A percentile compares a stretch with the other conserved stretches of the same genome.
Conservation (phyloP, 495 filamentous ascomycete genomes). For the Neurospora sp. region DNA sequence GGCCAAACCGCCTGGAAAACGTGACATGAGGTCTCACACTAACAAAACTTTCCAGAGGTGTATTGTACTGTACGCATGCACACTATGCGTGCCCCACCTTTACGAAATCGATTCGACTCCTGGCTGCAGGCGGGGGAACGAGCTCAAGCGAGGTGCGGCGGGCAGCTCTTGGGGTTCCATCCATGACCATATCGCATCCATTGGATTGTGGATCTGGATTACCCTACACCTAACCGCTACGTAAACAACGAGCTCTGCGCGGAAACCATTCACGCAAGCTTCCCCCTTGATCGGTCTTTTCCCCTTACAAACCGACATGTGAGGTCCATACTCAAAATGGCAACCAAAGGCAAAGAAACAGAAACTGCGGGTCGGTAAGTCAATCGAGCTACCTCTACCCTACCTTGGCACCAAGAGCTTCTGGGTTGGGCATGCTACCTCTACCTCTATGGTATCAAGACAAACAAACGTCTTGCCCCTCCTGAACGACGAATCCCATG, state of each 20-base stretch:
- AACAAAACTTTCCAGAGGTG: not conserved
- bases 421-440: slow-evolving; percentile 7
- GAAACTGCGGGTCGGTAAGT: slow-evolving; percentile 3
- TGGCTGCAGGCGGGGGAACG: not conserved
- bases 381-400: not conserved
- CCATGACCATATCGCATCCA: not conserved
- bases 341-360: slow-evolving; percentile 25
- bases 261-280: not conserved
- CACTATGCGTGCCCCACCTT: not conserved
- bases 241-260: not conserved
- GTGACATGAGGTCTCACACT: not conserved
- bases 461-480: not conserved
- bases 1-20: not conserved
- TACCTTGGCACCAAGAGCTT: not conserved
- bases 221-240: not conserved
- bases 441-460: not conserved
- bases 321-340: slow-evolving; percentile 11
- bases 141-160: not conserved
- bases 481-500: not conserved
- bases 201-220: not conserved
- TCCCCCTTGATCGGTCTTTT: not conserved
- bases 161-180: not conserved
- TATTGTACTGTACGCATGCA: not conserved
- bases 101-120: not conserved
- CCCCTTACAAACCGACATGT: not conserved